Conservation (phyloP, 2,329 filamentous ascomycete genomes). For the Dactylellina drechsleri region DNA sequence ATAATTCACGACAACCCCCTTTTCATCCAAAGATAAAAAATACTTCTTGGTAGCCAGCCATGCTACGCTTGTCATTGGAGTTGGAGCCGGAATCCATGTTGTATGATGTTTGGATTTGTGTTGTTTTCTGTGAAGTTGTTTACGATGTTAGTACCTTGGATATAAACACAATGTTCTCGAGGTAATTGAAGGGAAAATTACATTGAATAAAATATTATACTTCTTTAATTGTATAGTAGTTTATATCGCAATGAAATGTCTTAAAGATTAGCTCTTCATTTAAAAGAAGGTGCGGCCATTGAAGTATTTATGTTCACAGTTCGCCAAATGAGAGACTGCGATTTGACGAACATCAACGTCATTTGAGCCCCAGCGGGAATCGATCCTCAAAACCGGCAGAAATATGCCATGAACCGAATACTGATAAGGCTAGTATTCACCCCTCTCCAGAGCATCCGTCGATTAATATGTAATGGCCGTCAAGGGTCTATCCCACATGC, state of each 20-base stretch:
- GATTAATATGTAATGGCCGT: background rate
- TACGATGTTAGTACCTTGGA: too few relatives aligned
- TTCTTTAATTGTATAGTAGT: too few relatives aligned
- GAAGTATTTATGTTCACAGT: constrained; percentile 47
- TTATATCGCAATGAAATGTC: background rate
- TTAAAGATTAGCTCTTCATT: background rate
- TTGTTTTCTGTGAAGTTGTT: constrained; percentile 20
- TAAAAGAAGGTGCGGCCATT: constrained; percentile 34
- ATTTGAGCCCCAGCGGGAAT: constrained; percentile 14
- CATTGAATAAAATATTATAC: too few relatives aligned
- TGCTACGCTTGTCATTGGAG: constrained; percentile 34
- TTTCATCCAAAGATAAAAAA: constrained; percentile 13
- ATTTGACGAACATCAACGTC: constrained; percentile 29
- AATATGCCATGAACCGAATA: constrained; percentile 15
- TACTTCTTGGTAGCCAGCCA: constrained; percentile 38
- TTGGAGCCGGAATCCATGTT: constrained; percentile 47
- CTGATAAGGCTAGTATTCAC: background rate
- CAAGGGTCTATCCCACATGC: background rate
- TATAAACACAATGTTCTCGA: too few relatives aligned
- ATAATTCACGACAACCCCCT: background rate
- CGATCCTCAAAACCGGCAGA: constrained; percentile 6
- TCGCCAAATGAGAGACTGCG: background rate
- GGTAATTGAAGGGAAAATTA: constrained; percentile 4
- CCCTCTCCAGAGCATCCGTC: too few relatives aligned
- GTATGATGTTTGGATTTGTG: constrained; percentile 17